Evolutionary conservation across 306 rosid genomes (phyloP), one percentile per base, ranked within the genome.

Genomic region (Sophora flavescens): DNA sequence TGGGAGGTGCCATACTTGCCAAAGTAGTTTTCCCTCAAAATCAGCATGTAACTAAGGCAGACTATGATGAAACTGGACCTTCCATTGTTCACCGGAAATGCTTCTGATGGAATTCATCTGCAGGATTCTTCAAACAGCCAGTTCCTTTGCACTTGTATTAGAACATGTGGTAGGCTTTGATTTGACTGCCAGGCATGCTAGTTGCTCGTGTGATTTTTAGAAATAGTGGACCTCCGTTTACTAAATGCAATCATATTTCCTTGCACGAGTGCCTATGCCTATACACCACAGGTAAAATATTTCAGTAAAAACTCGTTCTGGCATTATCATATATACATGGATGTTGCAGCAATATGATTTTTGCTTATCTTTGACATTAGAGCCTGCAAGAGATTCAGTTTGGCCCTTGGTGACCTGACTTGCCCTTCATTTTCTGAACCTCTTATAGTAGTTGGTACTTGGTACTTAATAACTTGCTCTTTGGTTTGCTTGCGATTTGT

Each of bases 1-100:
- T 96, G 64, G 99, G 99, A 70, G 99, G 98, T 57, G 98, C 99
- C 51, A 96, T 96, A 74, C 99, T 96, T 6, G 99, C 99, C 80
- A 96, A 96, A 87, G 98, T 96, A 44, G 99, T 96, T 72, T 96
- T 96, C 64, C 99, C 99, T 15, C 99, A 96, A 76, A 96, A 91
- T 82, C 98, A 94, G 83, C 98, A 91, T 61, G 83, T 94, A 72
- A 94, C 97, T 41, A 91, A 94, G 83, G 94, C 91, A 6, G 99
- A 96, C 71, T 96, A 96, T 68, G 99, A 94, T 56, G 98, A 94
- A 84, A 91, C 88, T 2, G 97, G 97, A 42, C 98, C 98, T 36
- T 91, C 98, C 42, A 86, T 94, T 22, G 95, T 91, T 75, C 98
- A 94, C 81, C 84, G 94, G 71, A 94, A 94, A 81, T 94, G 98